Evolutionary conservation across 306 rosid species (phyloP), one percentile per base, ranked within the genome.

Genomic region (Betula pendula): DNA sequence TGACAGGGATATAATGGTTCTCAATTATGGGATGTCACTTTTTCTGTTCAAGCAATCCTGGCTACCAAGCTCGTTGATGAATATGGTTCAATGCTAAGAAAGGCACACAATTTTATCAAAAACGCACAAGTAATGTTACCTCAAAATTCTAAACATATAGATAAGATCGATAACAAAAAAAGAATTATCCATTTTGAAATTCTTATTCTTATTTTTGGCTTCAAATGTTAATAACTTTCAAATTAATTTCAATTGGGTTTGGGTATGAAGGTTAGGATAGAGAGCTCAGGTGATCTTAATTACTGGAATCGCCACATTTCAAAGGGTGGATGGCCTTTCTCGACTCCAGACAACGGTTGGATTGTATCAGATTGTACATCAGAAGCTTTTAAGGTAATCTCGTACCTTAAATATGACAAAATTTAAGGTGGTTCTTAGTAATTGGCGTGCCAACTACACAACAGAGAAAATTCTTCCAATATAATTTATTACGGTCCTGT

Each of bases 241-340:
- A 52, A 52, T 8, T 52, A 52, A 52, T 8, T 52, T 58, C 38
- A 5, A 40, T 7, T 45, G 5, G 14, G 49, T 3, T 55, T 55
- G 70, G 25, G 0, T 52, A 53, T 73, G 59, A 73, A 91, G 93
- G 75, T 87, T 20, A 80, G 44, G 70, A 70, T 7, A 79, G 74
- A 90, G 38, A 84, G 86, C 70, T 62, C 50, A 42, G 88, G 84
- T 12, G 51, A 90, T 70, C 72, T 43, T n/a, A 85, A 80, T 58
- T 0, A 76, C 9, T 86, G 92, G 92, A 85, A 84, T 56, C 91
- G 97, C 22, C 96, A 89, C 78, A 84, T 82, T 40, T 70, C 85
- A 0, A 93, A 88, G 80, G 97, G 96, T 22, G 96, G 92, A 43
- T 93, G 94, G 92, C 81, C 92, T 70, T 90, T 93, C 86, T 90